A percentile compares a stretch with the other conserved stretches of the same genome.
Conservation (phyloP, 352 stramenopile genomes). For the Phytophthora syringae region DNA sequence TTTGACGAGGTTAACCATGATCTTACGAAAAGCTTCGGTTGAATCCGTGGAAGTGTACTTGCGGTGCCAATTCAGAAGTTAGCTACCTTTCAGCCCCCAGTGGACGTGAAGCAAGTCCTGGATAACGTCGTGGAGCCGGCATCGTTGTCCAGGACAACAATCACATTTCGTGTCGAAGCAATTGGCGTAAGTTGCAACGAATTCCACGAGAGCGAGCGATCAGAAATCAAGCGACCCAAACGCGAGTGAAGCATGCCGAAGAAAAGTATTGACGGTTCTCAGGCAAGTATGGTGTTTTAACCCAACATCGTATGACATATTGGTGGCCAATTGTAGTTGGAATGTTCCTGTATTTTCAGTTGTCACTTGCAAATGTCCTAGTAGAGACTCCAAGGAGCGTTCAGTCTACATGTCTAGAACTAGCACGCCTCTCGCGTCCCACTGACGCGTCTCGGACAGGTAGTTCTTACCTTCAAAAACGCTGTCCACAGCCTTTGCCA, state of each 20-base stretch:
- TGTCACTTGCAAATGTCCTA: no score
- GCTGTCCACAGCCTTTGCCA: conserved; percentile 72
- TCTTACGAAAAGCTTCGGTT: background rate
- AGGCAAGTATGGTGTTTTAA: no score
- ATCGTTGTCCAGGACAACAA: background rate
- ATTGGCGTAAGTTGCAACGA: background rate
- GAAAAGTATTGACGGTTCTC: no score
- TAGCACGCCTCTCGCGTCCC: conserved; percentile 42
- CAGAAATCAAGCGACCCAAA: no score
- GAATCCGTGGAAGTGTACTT: background rate
- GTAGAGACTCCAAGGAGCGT: no score
- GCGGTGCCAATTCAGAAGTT: background rate
- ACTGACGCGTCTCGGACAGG: conserved; percentile 45
- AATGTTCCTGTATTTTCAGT: no score
- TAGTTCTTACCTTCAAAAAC: conserved; percentile 55
- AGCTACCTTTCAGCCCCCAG: background rate
- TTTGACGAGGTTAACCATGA: background rate
- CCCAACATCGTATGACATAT: no score
- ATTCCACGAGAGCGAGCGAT: no score
- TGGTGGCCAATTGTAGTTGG: no score
- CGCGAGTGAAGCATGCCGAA: no score
- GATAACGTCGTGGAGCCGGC: background rate
- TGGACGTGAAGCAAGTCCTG: background rate
- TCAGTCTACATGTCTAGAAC: conserved; percentile 23
- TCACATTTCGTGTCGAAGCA: background rate